Evolutionary conservation across 176 grass and related monocot genomes (phyloP).

Genomic region (Otatea glauca): DNA sequence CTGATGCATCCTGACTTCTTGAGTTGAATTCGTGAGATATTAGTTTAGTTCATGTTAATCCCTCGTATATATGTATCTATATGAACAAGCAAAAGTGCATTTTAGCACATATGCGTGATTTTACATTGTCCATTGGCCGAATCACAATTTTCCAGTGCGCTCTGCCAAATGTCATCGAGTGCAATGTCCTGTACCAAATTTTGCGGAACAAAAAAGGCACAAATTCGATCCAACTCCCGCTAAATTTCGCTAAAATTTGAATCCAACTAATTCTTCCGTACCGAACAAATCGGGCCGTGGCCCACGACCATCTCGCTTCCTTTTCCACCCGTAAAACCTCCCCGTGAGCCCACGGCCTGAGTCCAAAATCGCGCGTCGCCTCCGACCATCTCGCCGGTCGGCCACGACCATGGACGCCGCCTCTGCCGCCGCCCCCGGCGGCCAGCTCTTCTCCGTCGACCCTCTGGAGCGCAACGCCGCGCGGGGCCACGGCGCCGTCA

Average conservation of each 20-base stretch:
- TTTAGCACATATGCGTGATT: no score
- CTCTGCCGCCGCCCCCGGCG: slow-evolving; percentile 28
- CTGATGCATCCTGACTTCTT: no score
- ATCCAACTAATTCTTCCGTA: no score
- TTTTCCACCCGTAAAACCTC: background rate
- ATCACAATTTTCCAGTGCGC: no score
- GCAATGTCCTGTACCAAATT: no score
- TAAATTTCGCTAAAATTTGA: background rate
- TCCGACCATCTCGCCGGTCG: background rate
- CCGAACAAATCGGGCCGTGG: background rate
- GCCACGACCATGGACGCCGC: slow-evolving; percentile 31
- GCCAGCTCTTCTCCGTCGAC: slow-evolving; percentile 77
- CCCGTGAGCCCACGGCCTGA: background rate
- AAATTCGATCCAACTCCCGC: background rate
- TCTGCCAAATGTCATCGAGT: no score
- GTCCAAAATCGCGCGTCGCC: background rate
- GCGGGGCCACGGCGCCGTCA: slow-evolving; percentile 79
- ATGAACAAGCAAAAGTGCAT: background rate
- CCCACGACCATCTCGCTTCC: background rate
- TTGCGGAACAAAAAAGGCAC: no score
- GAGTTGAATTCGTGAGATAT: background rate
- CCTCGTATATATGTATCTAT: background rate
- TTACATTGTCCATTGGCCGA: no score
- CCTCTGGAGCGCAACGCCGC: slow-evolving; percentile 82
- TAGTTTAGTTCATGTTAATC: background rate